Evolutionary conservation across 257 asterid genomes (phyloP).

Genomic region (Rehmannia glutinosa): DNA sequence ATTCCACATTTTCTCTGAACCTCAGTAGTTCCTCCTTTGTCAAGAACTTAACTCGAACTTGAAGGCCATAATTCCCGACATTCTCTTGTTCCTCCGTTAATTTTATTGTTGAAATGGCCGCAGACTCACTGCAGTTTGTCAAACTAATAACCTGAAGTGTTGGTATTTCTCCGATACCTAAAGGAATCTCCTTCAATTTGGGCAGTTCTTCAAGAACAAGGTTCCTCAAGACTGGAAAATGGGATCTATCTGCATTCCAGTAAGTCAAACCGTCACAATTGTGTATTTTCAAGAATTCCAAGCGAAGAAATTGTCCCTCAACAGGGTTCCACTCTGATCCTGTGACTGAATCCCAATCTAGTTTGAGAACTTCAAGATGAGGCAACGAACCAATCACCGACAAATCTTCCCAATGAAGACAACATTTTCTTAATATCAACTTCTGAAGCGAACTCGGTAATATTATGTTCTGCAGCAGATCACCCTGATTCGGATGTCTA

Average conservation of each 20-base stretch:
- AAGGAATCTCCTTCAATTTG: background rate
- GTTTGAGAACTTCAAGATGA: background rate
- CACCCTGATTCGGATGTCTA: background rate
- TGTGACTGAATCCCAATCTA: background rate
- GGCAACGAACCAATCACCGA: background rate
- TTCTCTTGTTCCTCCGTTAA: too few species aligned
- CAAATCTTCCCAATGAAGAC: background rate
- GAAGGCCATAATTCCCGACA: too few species aligned
- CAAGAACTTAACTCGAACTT: too few species aligned
- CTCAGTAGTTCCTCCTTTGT: too few species aligned
- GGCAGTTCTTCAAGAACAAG: background rate
- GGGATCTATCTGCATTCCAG: background rate
- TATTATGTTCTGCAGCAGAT: background rate
- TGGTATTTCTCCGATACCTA: slow-evolving; percentile 10
- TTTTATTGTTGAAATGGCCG: background rate
- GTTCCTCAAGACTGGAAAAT: slow-evolving; percentile 3
- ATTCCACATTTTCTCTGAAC: too few species aligned
- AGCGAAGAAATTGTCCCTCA: background rate
- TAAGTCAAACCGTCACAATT: background rate
- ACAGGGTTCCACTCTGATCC: background rate
- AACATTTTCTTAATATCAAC: background rate
- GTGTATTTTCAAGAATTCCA: background rate
- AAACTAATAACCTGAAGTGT: background rate
- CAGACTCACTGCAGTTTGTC: background rate
- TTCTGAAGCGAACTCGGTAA: background rate